These are phyloP conservation scores for Hortiboletus campestris DNA, from an alignment of 768 basidiomycete genomes.

Conservation along the genomic window DNA sequence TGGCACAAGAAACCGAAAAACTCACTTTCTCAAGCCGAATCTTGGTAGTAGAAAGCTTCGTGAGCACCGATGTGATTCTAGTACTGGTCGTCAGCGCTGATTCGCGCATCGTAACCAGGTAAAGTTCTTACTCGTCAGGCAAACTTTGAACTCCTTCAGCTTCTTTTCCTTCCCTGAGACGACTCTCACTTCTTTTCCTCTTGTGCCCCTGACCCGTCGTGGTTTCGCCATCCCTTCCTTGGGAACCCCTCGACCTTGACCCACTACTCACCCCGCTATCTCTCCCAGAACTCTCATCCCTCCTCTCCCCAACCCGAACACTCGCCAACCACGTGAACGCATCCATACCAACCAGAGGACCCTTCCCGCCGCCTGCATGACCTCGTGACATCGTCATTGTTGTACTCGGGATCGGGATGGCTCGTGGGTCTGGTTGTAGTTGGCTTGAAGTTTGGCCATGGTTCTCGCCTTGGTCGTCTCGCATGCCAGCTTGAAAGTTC, in stretches of 20 bases:
- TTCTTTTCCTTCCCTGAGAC: slow-evolving; percentile 32
- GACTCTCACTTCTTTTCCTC: slow-evolving; percentile 50
- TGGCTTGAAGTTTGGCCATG: slow-evolving; percentile 1
- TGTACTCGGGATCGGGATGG: slow-evolving; percentile 25
- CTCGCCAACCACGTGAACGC: slow-evolving; percentile 70
- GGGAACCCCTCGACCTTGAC: slow-evolving; percentile 42
- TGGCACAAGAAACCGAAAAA: background rate
- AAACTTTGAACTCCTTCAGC: slow-evolving; percentile 47
- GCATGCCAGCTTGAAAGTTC: slow-evolving; percentile 9
- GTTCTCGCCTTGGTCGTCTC: slow-evolving; percentile 14
- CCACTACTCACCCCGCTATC: slow-evolving; percentile 45
- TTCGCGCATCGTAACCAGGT: background rate
- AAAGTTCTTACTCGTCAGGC: slow-evolving; percentile 65
- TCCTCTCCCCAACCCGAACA: slow-evolving; percentile 59
- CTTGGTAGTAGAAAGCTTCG: slow-evolving; percentile 61
- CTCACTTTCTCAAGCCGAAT: slow-evolving; percentile 83
- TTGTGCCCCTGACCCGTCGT: slow-evolving; percentile 12
- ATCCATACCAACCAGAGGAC: slow-evolving; percentile 64
- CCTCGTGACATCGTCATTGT: slow-evolving; percentile 49
- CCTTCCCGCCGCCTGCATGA: slow-evolving; percentile 45
- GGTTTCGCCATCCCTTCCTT: slow-evolving; percentile 16
- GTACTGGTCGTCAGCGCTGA: background rate
- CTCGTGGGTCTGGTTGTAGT: slow-evolving; percentile 14
- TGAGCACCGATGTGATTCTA: slow-evolving; percentile 74
- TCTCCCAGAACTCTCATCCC: slow-evolving; percentile 56